phyloP scores from a whole-genome alignment of 805 yeast species.

The Metschnikowia kunwiensis region DNA sequence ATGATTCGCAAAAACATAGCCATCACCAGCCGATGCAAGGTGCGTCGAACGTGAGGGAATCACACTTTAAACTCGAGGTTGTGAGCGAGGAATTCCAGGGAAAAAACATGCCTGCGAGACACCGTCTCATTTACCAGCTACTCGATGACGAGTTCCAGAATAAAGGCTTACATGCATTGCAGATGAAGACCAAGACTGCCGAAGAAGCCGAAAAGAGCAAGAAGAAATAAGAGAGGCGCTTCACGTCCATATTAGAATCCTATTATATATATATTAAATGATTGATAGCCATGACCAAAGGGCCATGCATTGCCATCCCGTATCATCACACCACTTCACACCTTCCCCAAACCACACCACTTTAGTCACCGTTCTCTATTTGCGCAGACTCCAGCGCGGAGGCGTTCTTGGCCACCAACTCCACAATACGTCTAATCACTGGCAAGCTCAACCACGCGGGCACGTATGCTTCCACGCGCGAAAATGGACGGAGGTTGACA shows the following conservation, averaged over 20 bases:
- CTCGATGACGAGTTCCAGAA: constrained; percentile 68
- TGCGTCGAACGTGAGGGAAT: constrained; percentile 67
- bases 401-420: constrained; percentile 81
- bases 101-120: constrained; percentile 67
- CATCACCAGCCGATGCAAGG: constrained; percentile 82
- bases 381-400: constrained; percentile 53
- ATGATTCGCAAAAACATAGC: constrained; percentile 86
- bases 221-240: background rate
- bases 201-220: constrained; percentile 37
- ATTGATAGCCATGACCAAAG: background rate
- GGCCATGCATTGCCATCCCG: no score
- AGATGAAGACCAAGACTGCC: constrained; percentile 75
- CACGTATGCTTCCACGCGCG: constrained; percentile 82
- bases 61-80: constrained; percentile 76
- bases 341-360: no score
- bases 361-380: constrained; percentile 8
- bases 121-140: constrained; percentile 66
- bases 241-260: no score
- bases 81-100: constrained; percentile 70
- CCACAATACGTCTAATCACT: constrained; percentile 81
- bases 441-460: constrained; percentile 95
- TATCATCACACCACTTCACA: no score
- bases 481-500: constrained; percentile 71
- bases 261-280: constrained; percentile 1
- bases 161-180: constrained; percentile 84